phyloP scores from a whole-genome alignment of 2,329 filamentous ascomycete genomes.

The Colletotrichum tanaceti region DNA sequence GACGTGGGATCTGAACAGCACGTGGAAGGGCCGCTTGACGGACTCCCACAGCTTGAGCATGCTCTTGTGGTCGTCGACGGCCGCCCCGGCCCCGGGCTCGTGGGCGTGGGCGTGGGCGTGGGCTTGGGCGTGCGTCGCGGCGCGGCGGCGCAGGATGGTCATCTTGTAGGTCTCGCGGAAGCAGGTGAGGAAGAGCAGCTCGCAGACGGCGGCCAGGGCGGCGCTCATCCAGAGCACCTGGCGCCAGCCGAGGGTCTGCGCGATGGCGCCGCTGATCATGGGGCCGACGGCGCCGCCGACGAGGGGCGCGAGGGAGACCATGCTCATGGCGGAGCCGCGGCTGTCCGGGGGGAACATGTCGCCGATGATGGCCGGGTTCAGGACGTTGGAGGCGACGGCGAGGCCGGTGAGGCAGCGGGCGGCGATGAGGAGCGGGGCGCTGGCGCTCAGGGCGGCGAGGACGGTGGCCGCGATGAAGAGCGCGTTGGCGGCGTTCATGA shows the following conservation, averaged over 20 bases:
- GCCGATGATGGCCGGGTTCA: conserved; percentile 72
- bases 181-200: conserved; percentile 61
- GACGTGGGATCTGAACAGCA: conserved; percentile 63
- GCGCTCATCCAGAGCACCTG: conserved; percentile 63
- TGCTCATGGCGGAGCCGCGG: conserved; percentile 68
- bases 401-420: conserved; percentile 70
- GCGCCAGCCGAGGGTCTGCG: conserved; percentile 67
- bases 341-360: conserved; percentile 70
- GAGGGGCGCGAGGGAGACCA: conserved; percentile 67
- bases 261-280: conserved; percentile 65
- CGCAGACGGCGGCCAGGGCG: conserved; percentile 59
- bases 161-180: conserved; percentile 73
- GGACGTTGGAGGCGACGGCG: conserved; percentile 72
- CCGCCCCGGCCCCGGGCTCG: no score
- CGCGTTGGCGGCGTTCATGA: conserved; percentile 65
- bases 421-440: conserved; percentile 59
- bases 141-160: conserved; percentile 61
- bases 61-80: conserved; percentile 43
- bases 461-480: conserved; percentile 63
- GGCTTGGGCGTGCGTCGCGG: conserved; percentile 48
- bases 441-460: conserved; percentile 58
- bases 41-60: conserved; percentile 53
- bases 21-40: conserved; percentile 58
- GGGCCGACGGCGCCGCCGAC: conserved; percentile 69
- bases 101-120: no score